Conservation (phyloP, 768 basidiomycete species). For the Mycena galericulata region DNA sequence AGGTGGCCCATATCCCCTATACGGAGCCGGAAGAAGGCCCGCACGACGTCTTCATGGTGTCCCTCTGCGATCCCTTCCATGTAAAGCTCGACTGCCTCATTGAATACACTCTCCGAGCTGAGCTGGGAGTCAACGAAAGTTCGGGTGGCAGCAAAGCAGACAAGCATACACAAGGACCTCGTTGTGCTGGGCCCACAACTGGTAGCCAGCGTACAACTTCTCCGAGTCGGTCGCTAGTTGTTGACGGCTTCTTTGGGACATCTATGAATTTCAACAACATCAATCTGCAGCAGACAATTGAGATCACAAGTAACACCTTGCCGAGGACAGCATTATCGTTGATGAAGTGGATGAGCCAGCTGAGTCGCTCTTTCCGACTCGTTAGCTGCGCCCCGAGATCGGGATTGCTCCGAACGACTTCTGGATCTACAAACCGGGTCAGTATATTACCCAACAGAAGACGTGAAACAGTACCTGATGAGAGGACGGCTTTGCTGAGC, state of each 20-base stretch:
- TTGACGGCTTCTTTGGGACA: slow-evolving; percentile 84
- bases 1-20: slow-evolving; percentile 75
- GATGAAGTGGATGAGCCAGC: slow-evolving; percentile 90
- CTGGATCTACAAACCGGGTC: slow-evolving; percentile 58
- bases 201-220: slow-evolving; percentile 83
- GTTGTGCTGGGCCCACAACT: slow-evolving; percentile 85
- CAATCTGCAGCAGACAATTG: no score
- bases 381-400: slow-evolving; percentile 85
- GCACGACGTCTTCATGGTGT: slow-evolving; percentile 79
- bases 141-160: not conserved
- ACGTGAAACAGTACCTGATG: slow-evolving; percentile 66
- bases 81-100: slow-evolving; percentile 76
- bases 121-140: slow-evolving; percentile 6
- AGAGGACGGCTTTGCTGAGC: slow-evolving; percentile 75
- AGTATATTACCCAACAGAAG: not conserved
- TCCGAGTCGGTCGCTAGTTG: slow-evolving; percentile 86
- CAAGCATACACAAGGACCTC: slow-evolving; percentile 69
- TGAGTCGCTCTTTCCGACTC: slow-evolving; percentile 79
- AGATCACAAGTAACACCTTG: slow-evolving; percentile 64
- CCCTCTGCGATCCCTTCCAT: slow-evolving; percentile 70
- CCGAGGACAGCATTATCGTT: slow-evolving; percentile 85
- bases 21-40: slow-evolving; percentile 85
- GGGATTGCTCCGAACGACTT: slow-evolving; percentile 79
- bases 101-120: slow-evolving; percentile 67
- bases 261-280: slow-evolving; percentile 54